Conservation (phyloP, 2,329 filamentous ascomycete genomes). For the Ascochyta koolunga region DNA sequence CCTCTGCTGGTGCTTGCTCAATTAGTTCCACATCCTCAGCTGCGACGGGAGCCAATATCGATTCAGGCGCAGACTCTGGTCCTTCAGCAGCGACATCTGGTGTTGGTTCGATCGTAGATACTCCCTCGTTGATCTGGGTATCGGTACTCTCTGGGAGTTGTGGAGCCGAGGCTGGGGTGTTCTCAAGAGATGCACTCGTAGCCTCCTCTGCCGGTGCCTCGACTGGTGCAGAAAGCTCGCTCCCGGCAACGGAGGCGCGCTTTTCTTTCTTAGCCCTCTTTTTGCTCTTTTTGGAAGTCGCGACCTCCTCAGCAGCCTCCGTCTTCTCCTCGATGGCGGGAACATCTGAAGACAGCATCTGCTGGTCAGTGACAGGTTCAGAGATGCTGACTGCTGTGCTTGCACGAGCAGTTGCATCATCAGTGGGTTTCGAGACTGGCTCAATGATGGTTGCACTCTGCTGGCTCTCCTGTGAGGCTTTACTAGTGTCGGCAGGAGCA, state of each 20-base stretch:
- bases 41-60: neutral
- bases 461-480: neutral
- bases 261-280: slow-evolving; percentile 32
- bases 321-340: slow-evolving; percentile 2
- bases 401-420: neutral
- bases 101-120: neutral
- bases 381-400: neutral
- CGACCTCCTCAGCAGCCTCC: slow-evolving; percentile 1
- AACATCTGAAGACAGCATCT: neutral
- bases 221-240: slow-evolving; percentile 11
- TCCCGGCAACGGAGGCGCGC: slow-evolving; percentile 16
- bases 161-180: neutral
- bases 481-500: neutral
- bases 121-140: slow-evolving; percentile 16
- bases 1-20: neutral
- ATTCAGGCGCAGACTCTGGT: neutral
- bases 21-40: neutral
- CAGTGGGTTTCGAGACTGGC: neutral
- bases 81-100: slow-evolving; percentile 1
- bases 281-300: slow-evolving; percentile 26
- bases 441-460: neutral
- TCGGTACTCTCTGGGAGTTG: slow-evolving; percentile 25
- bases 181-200: slow-evolving; percentile 1
- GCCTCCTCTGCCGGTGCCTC: slow-evolving; percentile 8
- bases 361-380: neutral